Evolutionary conservation across 441 rosid genomes (phyloP), one percentile per base, ranked within the genome.

Genomic region (Aquilaria agallochum): DNA sequence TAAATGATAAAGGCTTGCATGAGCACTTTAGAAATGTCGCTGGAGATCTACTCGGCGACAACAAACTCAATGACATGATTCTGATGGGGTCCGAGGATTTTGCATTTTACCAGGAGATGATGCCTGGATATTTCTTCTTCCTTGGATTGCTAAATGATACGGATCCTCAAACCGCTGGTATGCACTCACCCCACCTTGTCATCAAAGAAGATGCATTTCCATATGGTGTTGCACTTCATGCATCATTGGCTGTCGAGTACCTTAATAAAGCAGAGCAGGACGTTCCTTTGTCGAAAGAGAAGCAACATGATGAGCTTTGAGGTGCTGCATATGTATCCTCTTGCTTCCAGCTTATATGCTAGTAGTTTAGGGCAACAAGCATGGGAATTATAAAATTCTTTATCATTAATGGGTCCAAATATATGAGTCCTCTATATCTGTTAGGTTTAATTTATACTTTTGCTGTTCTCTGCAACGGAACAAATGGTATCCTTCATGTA

Each of bases 21-120:
- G 58, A 62, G 58, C 73, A 72, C 73, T 88, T 90, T 82, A 59
- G 50, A 68, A 72, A 59, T 32, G 79, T 87, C 31, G 90, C 96
- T 0, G 73, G 81, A 5, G 90, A 80, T 60, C 31, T 90, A 84
- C 83, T 94, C 31, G 98, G 97, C 13, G 44, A 1, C 31, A 63
- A 69, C 58, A 88, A 85, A 59, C 73, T 82, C n/a, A 65, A 68
- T 3, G 82, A 72, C 32, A 83, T 83, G 90, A 96, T 90, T 5
- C 9, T 83, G 70, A 94, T 87, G 96, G 97, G 96, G 55, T 76
- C 96, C n/a, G 98, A 94, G 70, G 98, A 90, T 72, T 94, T 94
- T 70, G 62, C 96, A 1, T 90, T 90, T 64, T 94, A 87, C 72
- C 96, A 88, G 74, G 91, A 94, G 77, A 50, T 51, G 13, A 62